Evolutionary conservation across 768 basidiomycete genomes (phyloP).

Genomic region (Pholiota microspora): DNA sequence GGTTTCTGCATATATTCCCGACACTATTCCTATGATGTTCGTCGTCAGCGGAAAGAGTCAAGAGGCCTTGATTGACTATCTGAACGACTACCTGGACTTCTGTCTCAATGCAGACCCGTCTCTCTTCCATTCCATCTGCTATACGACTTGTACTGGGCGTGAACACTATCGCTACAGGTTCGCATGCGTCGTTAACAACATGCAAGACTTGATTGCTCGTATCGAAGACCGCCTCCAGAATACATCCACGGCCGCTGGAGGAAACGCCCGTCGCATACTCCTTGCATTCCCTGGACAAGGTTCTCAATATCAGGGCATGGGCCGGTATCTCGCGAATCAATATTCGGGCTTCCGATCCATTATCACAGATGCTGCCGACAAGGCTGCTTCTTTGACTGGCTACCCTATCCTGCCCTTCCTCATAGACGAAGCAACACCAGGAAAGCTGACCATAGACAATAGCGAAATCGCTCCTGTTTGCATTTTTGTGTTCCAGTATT

Average conservation of each 20-base stretch:
- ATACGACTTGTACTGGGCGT: slow-evolving; percentile 34
- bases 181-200: slow-evolving; percentile 27
- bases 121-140: slow-evolving; percentile 31
- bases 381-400: slow-evolving; percentile 25
- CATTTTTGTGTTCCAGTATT: slow-evolving; percentile 36
- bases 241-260: slow-evolving; percentile 5
- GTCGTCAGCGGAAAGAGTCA: slow-evolving; percentile 34
- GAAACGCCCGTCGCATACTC: slow-evolving; percentile 23
- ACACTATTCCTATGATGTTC: slow-evolving; percentile 25
- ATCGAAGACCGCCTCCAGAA: slow-evolving; percentile 25
- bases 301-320: slow-evolving; percentile 36
- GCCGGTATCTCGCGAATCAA: slow-evolving; percentile 25
- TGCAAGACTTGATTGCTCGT: slow-evolving; percentile 30
- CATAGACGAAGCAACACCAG: slow-evolving; percentile 22
- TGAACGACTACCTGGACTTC: slow-evolving; percentile 31
- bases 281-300: slow-evolving; percentile 37
- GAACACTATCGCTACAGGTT: slow-evolving; percentile 34
- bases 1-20: slow-evolving; percentile 12
- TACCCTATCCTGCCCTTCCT: slow-evolving; percentile 29
- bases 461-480: slow-evolving; percentile 33
- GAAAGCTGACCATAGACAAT: slow-evolving; percentile 23
- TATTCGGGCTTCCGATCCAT: slow-evolving; percentile 28
- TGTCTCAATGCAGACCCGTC: slow-evolving; percentile 21
- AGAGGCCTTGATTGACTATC: slow-evolving; percentile 26
- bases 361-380: slow-evolving; percentile 23